Percentiles rank a stretch among this genome's conserved stretches.
phyloP scores from a whole-genome alignment of 495 filamentous ascomycete genomes.

The Viridothelium virens region DNA sequence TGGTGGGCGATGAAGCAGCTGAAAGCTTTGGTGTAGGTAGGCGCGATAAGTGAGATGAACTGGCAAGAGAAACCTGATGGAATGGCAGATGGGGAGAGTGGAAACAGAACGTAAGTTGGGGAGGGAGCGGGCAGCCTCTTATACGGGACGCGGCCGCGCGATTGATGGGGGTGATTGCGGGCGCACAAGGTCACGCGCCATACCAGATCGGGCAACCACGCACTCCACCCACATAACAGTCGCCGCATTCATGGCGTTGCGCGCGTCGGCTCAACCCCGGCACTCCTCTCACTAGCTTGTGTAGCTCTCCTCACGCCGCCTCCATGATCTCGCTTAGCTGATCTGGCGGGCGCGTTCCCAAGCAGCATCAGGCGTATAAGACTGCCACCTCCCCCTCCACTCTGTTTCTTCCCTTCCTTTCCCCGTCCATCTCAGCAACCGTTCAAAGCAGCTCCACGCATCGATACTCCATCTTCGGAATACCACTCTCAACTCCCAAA shows the following conservation, averaged over 20 bases:
- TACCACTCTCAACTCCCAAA: slow-evolving; percentile 26
- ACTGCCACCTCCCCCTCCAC: slow-evolving; percentile 25
- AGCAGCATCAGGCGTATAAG: slow-evolving; percentile 23
- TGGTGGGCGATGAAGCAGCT: slow-evolving; percentile 10
- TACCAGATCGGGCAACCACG: background rate
- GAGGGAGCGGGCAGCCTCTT: background rate
- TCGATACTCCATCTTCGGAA: slow-evolving; percentile 27
- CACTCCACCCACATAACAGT: background rate
- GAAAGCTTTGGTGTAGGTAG: slow-evolving; percentile 3
- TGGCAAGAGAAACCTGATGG: slow-evolving; percentile 7
- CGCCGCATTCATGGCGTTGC: too few species aligned
- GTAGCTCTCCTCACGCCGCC: too few species aligned
- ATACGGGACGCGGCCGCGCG: slow-evolving; percentile 10
- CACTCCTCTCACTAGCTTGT: too few species aligned
- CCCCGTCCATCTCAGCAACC: slow-evolving; percentile 26
- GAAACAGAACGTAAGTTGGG: background rate
- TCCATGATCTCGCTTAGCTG: slow-evolving; percentile 19
- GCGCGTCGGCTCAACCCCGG: too few species aligned
- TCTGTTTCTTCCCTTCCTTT: slow-evolving; percentile 21
- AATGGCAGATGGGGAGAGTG: slow-evolving; percentile 3
- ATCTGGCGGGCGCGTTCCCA: slow-evolving; percentile 25
- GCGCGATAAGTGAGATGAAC: slow-evolving; percentile 20
- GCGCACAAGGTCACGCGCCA: background rate
- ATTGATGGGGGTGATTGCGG: slow-evolving; percentile 2
- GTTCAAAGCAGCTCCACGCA: slow-evolving; percentile 14